Conservation (phyloP, 345 rosid species). For the Cardamine occulta region DNA sequence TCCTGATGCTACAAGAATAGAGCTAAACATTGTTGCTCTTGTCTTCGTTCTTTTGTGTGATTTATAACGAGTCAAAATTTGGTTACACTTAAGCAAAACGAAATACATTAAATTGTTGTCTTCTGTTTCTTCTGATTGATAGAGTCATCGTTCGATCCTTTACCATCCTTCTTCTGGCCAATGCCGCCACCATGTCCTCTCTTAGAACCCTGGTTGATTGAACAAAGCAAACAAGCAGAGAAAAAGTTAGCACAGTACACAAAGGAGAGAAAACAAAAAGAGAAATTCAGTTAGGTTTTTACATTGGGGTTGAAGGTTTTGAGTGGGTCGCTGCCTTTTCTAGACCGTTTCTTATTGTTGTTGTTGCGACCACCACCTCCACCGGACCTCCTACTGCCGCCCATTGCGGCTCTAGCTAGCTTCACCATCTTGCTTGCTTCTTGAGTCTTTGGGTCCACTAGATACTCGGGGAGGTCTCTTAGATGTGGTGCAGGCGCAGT, state of each 20-base stretch:
- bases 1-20: not conserved
- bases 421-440: conserved; percentile 88
- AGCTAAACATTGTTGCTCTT: not conserved
- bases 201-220: conserved; percentile 38
- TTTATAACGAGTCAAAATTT: conserved; percentile 33
- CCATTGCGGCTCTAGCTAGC: conserved; percentile 89
- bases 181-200: conserved; percentile 28
- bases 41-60: conserved; percentile 23
- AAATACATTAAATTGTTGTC: conserved; percentile 33
- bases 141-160: conserved; percentile 32
- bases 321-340: conserved; percentile 66
- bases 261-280: conserved; percentile 5
- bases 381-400: conserved; percentile 47
- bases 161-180: conserved; percentile 41
- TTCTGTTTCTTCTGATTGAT: conserved; percentile 38
- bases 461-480: conserved; percentile 74
- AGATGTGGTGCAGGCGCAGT: conserved; percentile 67
- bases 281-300: not conserved
- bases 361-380: conserved; percentile 44
- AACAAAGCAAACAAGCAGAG: conserved; percentile 13
- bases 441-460: conserved; percentile 69
- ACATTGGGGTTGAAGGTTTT: conserved; percentile 46
- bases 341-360: conserved; percentile 54
- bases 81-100: conserved; percentile 16
- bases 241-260: not conserved